These are phyloP conservation scores for Colletotrichum sp. DNA, from an alignment of 2,329 filamentous ascomycete genomes.

Conservation along the genomic window DNA sequence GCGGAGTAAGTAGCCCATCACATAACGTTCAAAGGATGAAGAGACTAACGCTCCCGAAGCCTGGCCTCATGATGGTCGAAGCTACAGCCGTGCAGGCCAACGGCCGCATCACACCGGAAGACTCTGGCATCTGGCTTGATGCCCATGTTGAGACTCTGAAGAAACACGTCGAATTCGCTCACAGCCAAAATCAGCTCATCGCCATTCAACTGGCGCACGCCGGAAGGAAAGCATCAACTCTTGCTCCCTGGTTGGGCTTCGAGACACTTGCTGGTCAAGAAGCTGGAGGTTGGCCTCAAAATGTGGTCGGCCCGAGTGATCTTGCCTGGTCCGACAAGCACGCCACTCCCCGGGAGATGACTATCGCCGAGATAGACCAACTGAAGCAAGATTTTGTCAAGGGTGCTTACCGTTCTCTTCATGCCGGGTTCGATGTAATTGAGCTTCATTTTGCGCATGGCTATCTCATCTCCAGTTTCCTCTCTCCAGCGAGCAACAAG, in stretches of 20 bases:
- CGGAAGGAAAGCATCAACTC: constrained; percentile 65
- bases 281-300: constrained; percentile 56
- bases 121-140: constrained; percentile 72
- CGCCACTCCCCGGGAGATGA: constrained; percentile 69
- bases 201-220: constrained; percentile 80
- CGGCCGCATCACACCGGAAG: constrained; percentile 73
- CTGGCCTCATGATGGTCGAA: constrained; percentile 69
- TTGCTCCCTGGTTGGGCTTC: constrained; percentile 69
- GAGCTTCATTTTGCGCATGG: constrained; percentile 78
- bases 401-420: constrained; percentile 59
- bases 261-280: constrained; percentile 50
- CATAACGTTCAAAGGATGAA: background rate
- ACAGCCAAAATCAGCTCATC: constrained; percentile 64
- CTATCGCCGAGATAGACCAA: constrained; percentile 65
- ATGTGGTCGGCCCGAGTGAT: constrained; percentile 51
- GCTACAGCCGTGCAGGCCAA: constrained; percentile 68
- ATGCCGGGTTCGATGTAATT: constrained; percentile 71
- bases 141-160: constrained; percentile 65
- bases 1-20: constrained; percentile 46
- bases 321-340: constrained; percentile 63
- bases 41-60: background rate
- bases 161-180: constrained; percentile 64
- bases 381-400: constrained; percentile 66
- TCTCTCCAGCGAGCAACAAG: constrained; percentile 72
- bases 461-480: constrained; percentile 74